Evolutionary conservation across 257 asterid genomes (phyloP).

Genomic region (Gentiana macrophylla): DNA sequence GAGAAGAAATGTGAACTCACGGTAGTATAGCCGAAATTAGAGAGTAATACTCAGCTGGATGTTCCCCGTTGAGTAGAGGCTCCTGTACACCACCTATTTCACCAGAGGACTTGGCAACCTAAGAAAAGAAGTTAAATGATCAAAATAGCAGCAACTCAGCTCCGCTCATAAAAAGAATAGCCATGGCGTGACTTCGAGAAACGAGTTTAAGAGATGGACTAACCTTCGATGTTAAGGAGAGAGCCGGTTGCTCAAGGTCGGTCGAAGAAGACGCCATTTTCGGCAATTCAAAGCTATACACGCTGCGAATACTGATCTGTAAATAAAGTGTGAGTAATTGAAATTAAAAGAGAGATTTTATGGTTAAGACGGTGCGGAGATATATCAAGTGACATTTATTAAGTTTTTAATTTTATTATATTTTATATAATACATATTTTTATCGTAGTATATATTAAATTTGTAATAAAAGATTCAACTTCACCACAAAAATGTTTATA

Average conservation of each 20-base stretch:
- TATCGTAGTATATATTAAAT: too few species aligned
- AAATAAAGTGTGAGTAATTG: too few species aligned
- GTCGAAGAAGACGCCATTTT: constrained; percentile 9
- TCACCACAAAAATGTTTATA: too few species aligned
- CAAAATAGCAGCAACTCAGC: constrained; percentile 1
- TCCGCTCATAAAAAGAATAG: too few species aligned
- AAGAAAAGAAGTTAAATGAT: constrained; percentile 2
- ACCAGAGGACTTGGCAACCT: constrained; percentile 32
- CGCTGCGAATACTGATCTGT: too few species aligned
- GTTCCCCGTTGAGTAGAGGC: constrained; percentile 38
- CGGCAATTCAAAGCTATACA: too few species aligned
- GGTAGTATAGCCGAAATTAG: constrained; percentile 56
- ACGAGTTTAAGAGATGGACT: not conserved
- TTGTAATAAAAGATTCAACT: too few species aligned
- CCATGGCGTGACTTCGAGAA: not conserved
- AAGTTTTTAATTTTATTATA: too few species aligned
- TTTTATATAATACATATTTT: too few species aligned
- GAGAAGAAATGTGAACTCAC: constrained; percentile 33
- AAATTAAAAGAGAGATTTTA: too few species aligned
- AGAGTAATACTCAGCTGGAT: constrained; percentile 44
- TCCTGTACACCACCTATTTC: constrained; percentile 30
- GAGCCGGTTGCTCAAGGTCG: constrained; percentile 20
- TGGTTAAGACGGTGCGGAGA: too few species aligned
- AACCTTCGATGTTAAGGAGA: constrained; percentile 26
- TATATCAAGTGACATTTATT: too few species aligned